Conservation (phyloP, 371 early-diverging fungal genomes). For the Saksenaea oblongispora region DNA sequence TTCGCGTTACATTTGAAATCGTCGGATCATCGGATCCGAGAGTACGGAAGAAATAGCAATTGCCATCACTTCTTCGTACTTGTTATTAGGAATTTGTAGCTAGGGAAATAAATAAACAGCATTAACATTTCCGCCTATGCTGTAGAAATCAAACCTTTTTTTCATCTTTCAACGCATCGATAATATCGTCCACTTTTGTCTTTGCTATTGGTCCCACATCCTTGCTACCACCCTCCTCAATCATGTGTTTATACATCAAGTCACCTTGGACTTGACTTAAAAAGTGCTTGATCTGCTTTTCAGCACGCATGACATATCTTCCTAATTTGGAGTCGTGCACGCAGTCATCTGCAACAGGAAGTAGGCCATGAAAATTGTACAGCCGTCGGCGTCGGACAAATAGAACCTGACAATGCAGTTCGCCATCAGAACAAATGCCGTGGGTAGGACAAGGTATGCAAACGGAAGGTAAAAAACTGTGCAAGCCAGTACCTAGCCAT, state of each 20-base stretch:
- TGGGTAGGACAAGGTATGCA: conserved; percentile 24
- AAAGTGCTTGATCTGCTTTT: conserved; percentile 16
- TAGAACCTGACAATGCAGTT: conserved; percentile 9
- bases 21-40: conserved; percentile 4
- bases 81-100: background rate
- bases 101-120: background rate
- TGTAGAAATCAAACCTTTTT: background rate
- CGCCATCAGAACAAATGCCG: conserved; percentile 13
- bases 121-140: background rate
- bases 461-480: conserved; percentile 7
- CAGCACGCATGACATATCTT: conserved; percentile 8
- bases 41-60: background rate
- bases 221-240: background rate
- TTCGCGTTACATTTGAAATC: conserved; percentile 14
- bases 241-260: conserved; percentile 6
- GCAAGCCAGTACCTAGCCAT: background rate
- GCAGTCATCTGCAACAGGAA: conserved; percentile 22
- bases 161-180: background rate
- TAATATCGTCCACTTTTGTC: background rate
- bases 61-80: conserved; percentile 3
- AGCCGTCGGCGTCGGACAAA: conserved; percentile 7
- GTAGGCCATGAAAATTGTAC: conserved; percentile 14
- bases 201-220: conserved; percentile 1
- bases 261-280: conserved; percentile 14
- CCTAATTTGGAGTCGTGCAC: conserved; percentile 17